A percentile compares a stretch with the other conserved stretches of the same genome.
These are phyloP conservation scores for Thymus mandschuricus DNA, from an alignment of 257 asterid genomes.

Conservation along the genomic window DNA sequence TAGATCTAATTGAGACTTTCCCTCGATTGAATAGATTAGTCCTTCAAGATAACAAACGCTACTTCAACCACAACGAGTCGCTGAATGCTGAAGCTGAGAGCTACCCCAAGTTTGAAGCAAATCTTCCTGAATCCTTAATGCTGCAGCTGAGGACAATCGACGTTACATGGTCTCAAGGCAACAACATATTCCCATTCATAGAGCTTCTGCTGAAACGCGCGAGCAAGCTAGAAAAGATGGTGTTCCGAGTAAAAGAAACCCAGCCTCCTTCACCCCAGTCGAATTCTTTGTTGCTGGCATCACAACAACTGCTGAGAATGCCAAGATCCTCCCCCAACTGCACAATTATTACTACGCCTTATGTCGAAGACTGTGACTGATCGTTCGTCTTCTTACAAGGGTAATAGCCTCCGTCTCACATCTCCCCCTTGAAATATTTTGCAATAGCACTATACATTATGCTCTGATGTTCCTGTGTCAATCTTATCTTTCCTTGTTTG, in stretches of 20 bases:
- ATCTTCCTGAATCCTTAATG: neutral
- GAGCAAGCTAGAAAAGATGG: slow-evolving; percentile 8
- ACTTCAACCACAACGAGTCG: neutral
- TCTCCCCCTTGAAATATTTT: too few species aligned
- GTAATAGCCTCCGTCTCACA: too few species aligned
- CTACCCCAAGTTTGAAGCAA: neutral
- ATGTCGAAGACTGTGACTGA: neutral
- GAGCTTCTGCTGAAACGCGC: neutral
- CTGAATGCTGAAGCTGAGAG: neutral
- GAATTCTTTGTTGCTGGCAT: too few species aligned
- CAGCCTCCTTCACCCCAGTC: too few species aligned
- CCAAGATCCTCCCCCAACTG: slow-evolving; percentile 6
- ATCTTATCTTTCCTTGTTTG: too few species aligned
- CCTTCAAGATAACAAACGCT: neutral
- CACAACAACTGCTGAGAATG: neutral
- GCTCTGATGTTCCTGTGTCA: too few species aligned
- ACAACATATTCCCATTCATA: neutral
- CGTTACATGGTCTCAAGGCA: neutral
- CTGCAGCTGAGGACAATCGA: slow-evolving; percentile 2
- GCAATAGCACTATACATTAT: too few species aligned
- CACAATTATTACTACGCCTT: neutral
- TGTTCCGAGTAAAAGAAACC: neutral
- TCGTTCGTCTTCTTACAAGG: too few species aligned
- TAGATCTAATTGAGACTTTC: neutral
- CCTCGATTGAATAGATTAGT: slow-evolving; percentile 2